Evolutionary conservation across 2,329 filamentous ascomycete species (phyloP).

Genomic region (Exophiala xenobiotica): DNA sequence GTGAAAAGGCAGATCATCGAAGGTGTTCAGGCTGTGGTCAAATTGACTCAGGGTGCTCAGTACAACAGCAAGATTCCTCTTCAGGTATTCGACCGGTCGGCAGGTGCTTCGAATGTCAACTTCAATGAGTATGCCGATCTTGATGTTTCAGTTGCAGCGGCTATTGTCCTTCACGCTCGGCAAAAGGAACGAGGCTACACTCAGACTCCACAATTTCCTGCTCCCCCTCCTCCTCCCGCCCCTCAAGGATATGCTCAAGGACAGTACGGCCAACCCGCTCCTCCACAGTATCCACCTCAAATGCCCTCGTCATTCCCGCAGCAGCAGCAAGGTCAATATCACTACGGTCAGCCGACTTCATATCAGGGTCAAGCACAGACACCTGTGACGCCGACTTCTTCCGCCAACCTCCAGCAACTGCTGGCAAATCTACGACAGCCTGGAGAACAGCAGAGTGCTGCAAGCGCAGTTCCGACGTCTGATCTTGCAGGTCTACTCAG

Average conservation of each 20-base stretch:
- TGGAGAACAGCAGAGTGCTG: constrained; percentile 24
- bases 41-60: constrained; percentile 70
- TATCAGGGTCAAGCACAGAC: constrained; percentile 19
- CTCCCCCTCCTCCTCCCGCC: too few relatives aligned
- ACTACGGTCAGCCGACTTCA: constrained; percentile 20
- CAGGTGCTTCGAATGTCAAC: constrained; percentile 70
- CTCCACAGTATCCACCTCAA: constrained; percentile 31
- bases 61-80: constrained; percentile 71
- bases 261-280: constrained; percentile 27
- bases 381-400: constrained; percentile 15
- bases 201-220: constrained; percentile 36
- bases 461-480: constrained; percentile 35
- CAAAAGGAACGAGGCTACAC: constrained; percentile 39
- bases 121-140: constrained; percentile 88
- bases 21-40: constrained; percentile 80
- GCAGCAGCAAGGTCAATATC: constrained; percentile 20
- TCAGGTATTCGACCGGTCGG: constrained; percentile 79
- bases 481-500: constrained; percentile 45
- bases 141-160: constrained; percentile 73
- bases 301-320: constrained; percentile 13
- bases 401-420: constrained; percentile 29
- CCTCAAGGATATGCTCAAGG: constrained; percentile 36
- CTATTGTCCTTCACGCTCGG: constrained; percentile 75
- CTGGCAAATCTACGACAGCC: constrained; percentile 30
- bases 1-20: constrained; percentile 82